Base-by-base conservation (phyloP, 2,329 filamentous ascomycete genomes). In the Aspergillus brunneoviolaceus region DNA sequence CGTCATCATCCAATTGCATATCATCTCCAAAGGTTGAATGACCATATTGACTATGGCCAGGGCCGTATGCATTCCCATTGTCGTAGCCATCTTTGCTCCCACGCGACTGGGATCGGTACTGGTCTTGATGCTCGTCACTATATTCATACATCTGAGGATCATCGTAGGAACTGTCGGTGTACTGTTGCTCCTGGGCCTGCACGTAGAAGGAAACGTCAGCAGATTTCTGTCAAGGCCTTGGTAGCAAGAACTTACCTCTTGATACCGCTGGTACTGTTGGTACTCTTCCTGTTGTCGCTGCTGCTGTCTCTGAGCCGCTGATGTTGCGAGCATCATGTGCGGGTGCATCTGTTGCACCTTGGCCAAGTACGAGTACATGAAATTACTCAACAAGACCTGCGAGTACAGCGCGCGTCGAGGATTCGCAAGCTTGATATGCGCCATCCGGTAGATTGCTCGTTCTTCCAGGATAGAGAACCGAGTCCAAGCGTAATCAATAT, bases 301-400 rank as follows among this genome's bases (percentile, higher is more conserved):
- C 49, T 75, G 72, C 61, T 76, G 73, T 61, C 89, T 88, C 69
- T 92, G 92, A 39, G 90, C 87, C 16, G 83, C 80, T 55, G 90
- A 93, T 39, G 90, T 85, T n/a, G 91, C 91, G 49, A 96, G 88
- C 70, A 96, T 91, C 78, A 97, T 91, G 72, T 96, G 91, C 49
- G 95, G 95, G 75, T 99, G 95, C 91, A 97, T 97, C 70, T 96
- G 92, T 78, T 99, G 95, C 50, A 99, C 95, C 76, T 98, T 99
- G 63, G 95, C 95, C 65, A 99, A 85, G 75, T 99, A 99, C 59
- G 92, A 95, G 79, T 99, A 99, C 95, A 99, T 99, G 77, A 99
- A 99, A 76, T 99, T 99, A 78, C 93, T 97, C 67, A 99, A 85
- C 60, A 99, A 82, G 23, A 99, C 95, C 76, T 99, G 95, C 61